Evolutionary conservation across 805 yeast species (phyloP).

Genomic region (Cyberlindnera meyerae): DNA sequence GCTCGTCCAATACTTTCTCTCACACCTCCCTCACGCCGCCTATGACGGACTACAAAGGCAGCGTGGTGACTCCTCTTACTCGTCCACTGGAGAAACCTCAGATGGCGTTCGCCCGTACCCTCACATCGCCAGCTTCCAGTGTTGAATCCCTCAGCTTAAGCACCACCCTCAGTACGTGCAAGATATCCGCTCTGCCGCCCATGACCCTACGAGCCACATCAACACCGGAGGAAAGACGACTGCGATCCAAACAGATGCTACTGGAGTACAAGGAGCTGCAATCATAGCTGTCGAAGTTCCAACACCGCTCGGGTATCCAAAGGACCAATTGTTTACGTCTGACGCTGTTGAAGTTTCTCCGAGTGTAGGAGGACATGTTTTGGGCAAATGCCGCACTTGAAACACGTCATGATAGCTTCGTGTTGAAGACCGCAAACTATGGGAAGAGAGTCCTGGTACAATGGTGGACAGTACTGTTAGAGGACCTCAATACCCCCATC

Average conservation of each 20-base stretch:
- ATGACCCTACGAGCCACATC: conserved; percentile 5
- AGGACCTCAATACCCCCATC: conserved; percentile 4
- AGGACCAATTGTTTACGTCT: conserved; percentile 11
- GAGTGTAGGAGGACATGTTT: conserved; percentile 7
- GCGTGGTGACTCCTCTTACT: conserved; percentile 1
- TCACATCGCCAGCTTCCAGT: conserved; percentile 5
- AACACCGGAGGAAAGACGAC: too few species aligned
- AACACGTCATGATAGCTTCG: conserved; percentile 10
- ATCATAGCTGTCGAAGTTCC: conserved; percentile 7
- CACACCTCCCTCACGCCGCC: neutral
- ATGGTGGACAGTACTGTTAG: conserved; percentile 13
- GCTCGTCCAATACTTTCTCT: neutral
- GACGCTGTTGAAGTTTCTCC: conserved; percentile 10
- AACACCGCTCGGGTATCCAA: conserved; percentile 6
- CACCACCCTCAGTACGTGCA: conserved; percentile 5
- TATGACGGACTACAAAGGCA: conserved; percentile 3
- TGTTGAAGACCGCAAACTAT: conserved; percentile 7
- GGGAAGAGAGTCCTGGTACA: conserved; percentile 8
- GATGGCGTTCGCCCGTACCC: conserved; percentile 3
- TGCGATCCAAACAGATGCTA: conserved; percentile 10
- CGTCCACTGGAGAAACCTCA: conserved; percentile 5
- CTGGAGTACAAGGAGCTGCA: conserved; percentile 16
- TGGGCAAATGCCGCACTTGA: conserved; percentile 3
- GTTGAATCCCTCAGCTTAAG: conserved; percentile 6
- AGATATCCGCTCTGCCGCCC: conserved; percentile 12